Evolutionary conservation across 2,329 filamentous ascomycete genomes (phyloP), one percentile per base, ranked within the genome.

Genomic region (Furcasterigmium furcatum): DNA sequence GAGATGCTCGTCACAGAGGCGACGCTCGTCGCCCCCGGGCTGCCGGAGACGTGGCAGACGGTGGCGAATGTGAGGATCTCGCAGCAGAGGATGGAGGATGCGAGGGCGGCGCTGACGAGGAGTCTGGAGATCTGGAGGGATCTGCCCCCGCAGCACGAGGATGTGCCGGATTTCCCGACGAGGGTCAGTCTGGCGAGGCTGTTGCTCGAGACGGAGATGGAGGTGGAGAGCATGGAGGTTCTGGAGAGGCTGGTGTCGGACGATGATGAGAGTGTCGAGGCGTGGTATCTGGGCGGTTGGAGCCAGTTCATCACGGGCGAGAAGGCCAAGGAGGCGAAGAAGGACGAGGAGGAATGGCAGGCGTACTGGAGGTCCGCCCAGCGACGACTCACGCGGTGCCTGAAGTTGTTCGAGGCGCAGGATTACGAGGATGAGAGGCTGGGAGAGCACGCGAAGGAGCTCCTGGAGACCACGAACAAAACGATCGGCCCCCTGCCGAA

Each of bases 251-350:
- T 99, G 44, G 82, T 95, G 32, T 74, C 80, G 29, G 94, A 99
- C 62, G 92, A 99, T 55, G 95, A 99, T 61, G 79, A 87, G 60
- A 96, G 92, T 63, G 88, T 99, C 18, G 94, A 99, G 68, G 87
- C 89, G 16, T 96, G 91, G 91, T 99, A 99, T 68, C 76, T 99
- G 5, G 94, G 94, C 36, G 95, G 94, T 4, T 97, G 92, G 88
- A 91, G 90, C 56, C 76, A 95, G 54, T 89, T 90, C 62, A 78
- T 96, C 47, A 73, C 87, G 51, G 88, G 87, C 10, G 80, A 88
- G 63, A 51, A 46, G 21, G 43, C 32, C 18, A 44, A 45, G 10
- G 53, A 50, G 20, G 50, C 51, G 48, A 63, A 51, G 51, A 57
- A 59, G 44, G 54, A 58, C 46, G 72, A 72, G 32, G 73, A 80